Percentiles rank a stretch among this genome's conserved stretches.
Evolutionary conservation across 1,284 basidiomycete species (phyloP).

Genomic region (Stygiomarasmius scandens): DNA sequence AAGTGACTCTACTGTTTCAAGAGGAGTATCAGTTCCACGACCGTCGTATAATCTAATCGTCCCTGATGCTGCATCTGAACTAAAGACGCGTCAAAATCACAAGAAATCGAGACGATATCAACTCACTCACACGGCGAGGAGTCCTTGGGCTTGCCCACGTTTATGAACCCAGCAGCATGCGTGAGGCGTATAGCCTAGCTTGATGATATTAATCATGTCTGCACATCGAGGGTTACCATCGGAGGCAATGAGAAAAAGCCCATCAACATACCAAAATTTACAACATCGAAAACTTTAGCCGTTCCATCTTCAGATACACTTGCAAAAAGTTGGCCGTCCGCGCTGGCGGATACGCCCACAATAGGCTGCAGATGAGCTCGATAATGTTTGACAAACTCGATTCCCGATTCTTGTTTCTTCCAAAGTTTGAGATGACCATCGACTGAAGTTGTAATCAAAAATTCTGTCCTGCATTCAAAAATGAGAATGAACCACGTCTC

Average conservation of each 20-base stretch:
- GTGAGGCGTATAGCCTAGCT: constrained; percentile 82
- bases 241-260: background rate
- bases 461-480: constrained; percentile 71
- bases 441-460: constrained; percentile 91
- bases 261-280: constrained; percentile 86
- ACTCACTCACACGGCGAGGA: constrained; percentile 81
- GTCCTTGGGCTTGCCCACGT: constrained; percentile 82
- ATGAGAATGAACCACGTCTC: background rate
- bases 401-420: constrained; percentile 95
- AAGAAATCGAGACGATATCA: constrained; percentile 23
- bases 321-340: constrained; percentile 92
- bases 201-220: constrained; percentile 99
- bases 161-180: constrained; percentile 94
- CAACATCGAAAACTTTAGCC: constrained; percentile 95
- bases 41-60: constrained; percentile 91
- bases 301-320: constrained; percentile 84
- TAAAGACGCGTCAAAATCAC: constrained; percentile 30
- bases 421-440: constrained; percentile 98
- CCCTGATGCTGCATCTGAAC: constrained; percentile 78
- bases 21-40: constrained; percentile 78
- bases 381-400: constrained; percentile 94
- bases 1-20: constrained; percentile 75
- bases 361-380: constrained; percentile 88
- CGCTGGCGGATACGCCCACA: constrained; percentile 82
- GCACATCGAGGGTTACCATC: constrained; percentile 1